Conservation (phyloP, 768 basidiomycete species). For the Termitomyces sp. region DNA sequence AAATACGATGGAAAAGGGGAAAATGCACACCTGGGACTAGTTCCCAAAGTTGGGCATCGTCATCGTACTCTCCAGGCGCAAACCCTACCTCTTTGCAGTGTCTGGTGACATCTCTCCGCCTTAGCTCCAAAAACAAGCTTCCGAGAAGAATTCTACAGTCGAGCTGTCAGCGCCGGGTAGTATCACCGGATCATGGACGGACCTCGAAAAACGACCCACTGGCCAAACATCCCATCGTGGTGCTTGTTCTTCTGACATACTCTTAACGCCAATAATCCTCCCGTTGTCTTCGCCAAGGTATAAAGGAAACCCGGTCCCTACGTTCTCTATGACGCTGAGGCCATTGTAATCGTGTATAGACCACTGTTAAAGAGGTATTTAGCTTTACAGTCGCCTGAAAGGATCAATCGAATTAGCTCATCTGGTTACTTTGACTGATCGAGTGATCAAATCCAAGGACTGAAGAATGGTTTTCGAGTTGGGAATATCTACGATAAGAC, state of each 20-base stretch:
- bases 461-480: neutral
- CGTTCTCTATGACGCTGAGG: slow-evolving; percentile 5
- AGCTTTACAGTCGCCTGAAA: neutral
- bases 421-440: neutral
- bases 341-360: slow-evolving; percentile 7
- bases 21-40: slow-evolving; percentile 3
- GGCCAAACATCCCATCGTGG: slow-evolving; percentile 10
- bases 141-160: slow-evolving; percentile 2
- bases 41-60: slow-evolving; percentile 8
- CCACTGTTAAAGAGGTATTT: neutral
- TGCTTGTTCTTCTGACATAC: slow-evolving; percentile 5
- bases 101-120: neutral
- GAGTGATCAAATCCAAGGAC: neutral
- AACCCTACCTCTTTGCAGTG: slow-evolving; percentile 5
- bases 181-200: neutral
- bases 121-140: slow-evolving; percentile 4
- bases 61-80: slow-evolving; percentile 8
- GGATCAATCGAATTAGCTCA: neutral
- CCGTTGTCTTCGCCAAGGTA: slow-evolving; percentile 7
- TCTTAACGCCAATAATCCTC: slow-evolving; percentile 1
- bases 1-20: too few relatives aligned
- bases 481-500: neutral
- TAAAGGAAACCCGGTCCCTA: neutral
- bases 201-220: slow-evolving; percentile 8
- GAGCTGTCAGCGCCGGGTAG: neutral